Base-by-base conservation (phyloP, 2,329 filamentous ascomycete genomes). In the Alternaria solani region DNA sequence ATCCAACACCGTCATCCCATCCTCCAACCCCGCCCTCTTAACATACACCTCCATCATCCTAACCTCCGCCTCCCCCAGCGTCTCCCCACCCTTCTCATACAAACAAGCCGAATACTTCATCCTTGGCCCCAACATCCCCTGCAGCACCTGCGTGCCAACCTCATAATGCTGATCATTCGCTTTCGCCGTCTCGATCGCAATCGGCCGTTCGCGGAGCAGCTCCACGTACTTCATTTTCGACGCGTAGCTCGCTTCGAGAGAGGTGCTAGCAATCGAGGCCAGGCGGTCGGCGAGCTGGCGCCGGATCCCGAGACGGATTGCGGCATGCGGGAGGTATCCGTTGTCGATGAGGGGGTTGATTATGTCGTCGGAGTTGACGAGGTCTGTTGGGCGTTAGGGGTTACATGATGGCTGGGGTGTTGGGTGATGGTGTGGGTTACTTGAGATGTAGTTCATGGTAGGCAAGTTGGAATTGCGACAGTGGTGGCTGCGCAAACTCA, bases 101-200 rank as follows among this genome's bases (percentile, higher is more conserved):
- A 90, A 79, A 73, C 87, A 89, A 64, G 81, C 84, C n/a, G 85
- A 88, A 75, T 91, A 92, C 82, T 91, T 91, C 88, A 91, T 91
- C 55, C 88, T 80, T 4, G 88, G 87, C 0, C 89, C 89, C 12
- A 92, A 79, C 74, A 84, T 88, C 28, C 84, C 85, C 28, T 79
- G 77, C 41, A 91, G 76, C 25, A 91, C 86, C 4, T 86, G 87
- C 0, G 89, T 90, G 39, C 87, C 88, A 41, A 91, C 89, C 78
- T 91, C 89, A 71, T 92, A 91, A 76, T 91, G 89, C 81, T 91
- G 89, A 68, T 85, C 80, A 73, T 91, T 91, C 23, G 89, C 89
- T 2, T 83, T 80, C 4, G 82, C 83, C 1, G 88, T 90, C 74
- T 89, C 87, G 66, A 91, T 84, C n/a, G 89, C 89, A 63, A 91